These are phyloP conservation scores for Aspergillus sp. DNA, from an alignment of 2,329 filamentous ascomycete species.

Conservation along the genomic window DNA sequence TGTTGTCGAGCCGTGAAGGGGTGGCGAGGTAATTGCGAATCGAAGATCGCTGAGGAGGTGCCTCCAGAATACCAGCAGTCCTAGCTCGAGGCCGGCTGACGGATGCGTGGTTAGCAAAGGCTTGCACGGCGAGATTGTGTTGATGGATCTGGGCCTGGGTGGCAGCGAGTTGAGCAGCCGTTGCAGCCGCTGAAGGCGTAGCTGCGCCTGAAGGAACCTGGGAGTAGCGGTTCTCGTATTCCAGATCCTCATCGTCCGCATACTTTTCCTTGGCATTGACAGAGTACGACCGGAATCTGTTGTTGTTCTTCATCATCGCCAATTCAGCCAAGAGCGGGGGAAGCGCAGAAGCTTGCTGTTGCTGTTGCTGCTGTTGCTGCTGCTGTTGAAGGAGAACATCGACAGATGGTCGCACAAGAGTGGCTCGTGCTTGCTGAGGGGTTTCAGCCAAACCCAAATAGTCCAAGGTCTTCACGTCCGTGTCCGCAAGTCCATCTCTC, in stretches of 20 bases:
- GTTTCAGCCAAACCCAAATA: constrained; percentile 94
- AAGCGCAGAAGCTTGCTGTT: constrained; percentile 40
- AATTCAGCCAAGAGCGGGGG: constrained; percentile 69
- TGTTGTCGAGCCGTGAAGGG: constrained; percentile 70
- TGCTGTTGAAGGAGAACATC: constrained; percentile 49
- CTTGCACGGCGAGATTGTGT: constrained; percentile 90
- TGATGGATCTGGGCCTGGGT: constrained; percentile 71
- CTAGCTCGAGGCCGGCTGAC: constrained; percentile 79
- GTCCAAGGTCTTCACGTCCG: constrained; percentile 87
- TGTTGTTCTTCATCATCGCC: constrained; percentile 72
- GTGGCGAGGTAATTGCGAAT: constrained; percentile 72
- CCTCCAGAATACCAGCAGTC: constrained; percentile 87
- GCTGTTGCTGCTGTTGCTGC: constrained; percentile 43
- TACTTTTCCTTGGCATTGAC: constrained; percentile 99
- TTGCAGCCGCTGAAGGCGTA: constrained; percentile 54
- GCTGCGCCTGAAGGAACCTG: constrained; percentile 55
- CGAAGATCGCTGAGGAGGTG: constrained; percentile 59
- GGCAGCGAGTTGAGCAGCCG: constrained; percentile 54
- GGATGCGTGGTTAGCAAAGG: constrained; percentile 79
- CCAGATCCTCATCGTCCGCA: constrained; percentile 79
- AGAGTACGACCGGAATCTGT: constrained; percentile 92
- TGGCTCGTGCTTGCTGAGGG: constrained; percentile 72
- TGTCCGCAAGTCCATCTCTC: constrained; percentile 76
- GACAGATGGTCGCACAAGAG: constrained; percentile 59
- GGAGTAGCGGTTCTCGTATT: constrained; percentile 59